Base-by-base conservation (phyloP, 176 grass and related monocot species). In the Triticum timopheevii region DNA sequence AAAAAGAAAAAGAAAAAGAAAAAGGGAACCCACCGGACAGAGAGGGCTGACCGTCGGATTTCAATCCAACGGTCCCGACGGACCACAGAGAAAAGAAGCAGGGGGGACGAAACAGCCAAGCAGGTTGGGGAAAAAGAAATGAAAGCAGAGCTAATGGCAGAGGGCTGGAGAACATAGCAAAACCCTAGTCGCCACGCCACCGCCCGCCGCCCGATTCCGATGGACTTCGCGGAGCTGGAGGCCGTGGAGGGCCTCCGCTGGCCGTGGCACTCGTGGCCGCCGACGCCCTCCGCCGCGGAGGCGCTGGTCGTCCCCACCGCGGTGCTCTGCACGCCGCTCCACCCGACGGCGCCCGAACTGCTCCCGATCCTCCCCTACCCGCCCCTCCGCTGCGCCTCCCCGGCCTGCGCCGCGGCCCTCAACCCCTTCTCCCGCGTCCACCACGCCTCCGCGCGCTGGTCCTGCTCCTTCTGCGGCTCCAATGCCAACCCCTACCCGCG, bases 201-300 rank as follows among this genome's bases (percentile, higher is more conserved):
- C 64, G n/a, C 7, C 64, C 19, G 31, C 69, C 5, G 1, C 1
- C 38, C 6, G 44, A 76, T 87, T 50, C 86, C 89, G 85, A 99
- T 96, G 97, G 97, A 96, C 86, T 99, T 99, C 87, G 89, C 90
- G 40, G 94, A 99, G 97, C 87, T 99, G 85, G 97, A 99, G 90
- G 90, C 94, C 52, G 93, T 96, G 68, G 97, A 99, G 92, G 97
- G 97, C 54, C 89, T 99, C 10, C 97, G 94, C 7, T 96, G 92
- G 97, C 92, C 97, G 59, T 99, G 94, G 97, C 94, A 99, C 78
- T 71, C 94, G 27, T 99, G 97, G 97, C 94, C 94, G 33, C 52
- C 82, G 49, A 84, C 87, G 19, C 66, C 89, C 15, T 78, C 94
- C 66, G 97, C 93, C n/a, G 92, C 97, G 3, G 94, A 94, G 3